Evolutionary conservation across 768 basidiomycete species (phyloP).

Genomic region (Stropharia rugosoannulata): DNA sequence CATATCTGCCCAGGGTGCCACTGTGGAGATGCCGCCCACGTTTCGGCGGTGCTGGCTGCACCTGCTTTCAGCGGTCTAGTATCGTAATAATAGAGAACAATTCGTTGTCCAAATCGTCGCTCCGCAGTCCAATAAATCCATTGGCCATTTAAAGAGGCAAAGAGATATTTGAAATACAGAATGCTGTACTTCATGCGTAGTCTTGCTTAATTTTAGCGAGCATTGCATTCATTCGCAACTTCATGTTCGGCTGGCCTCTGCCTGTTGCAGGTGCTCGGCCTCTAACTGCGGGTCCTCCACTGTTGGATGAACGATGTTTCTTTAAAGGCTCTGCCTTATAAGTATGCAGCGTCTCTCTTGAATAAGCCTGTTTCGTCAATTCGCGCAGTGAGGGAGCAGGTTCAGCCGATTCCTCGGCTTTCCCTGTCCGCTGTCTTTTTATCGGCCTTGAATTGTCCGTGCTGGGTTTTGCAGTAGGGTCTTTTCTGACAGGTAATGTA

Average conservation of each 20-base stretch:
- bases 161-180: not conserved
- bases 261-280: constrained; percentile 31
- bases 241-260: constrained; percentile 67
- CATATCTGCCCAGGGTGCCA: not conserved
- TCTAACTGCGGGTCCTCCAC: constrained; percentile 6
- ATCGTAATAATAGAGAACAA: no score
- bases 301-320: constrained; percentile 3
- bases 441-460: constrained; percentile 5
- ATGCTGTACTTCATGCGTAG: constrained; percentile 27
- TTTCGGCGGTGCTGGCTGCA: no score
- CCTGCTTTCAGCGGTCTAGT: no score
- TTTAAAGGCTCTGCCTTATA: constrained; percentile 49
- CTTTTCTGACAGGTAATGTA: constrained; percentile 15
- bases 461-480: constrained; percentile 3
- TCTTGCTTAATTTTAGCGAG: constrained; percentile 83
- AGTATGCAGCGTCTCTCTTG: constrained; percentile 53
- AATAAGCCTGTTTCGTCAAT: constrained; percentile 62
- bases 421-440: constrained; percentile 16
- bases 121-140: no score
- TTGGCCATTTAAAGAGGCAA: not conserved
- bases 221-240: constrained; percentile 81
- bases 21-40: no score
- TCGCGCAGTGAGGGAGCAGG: constrained; percentile 48
- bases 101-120: no score
- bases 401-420: constrained; percentile 20